Conservation (phyloP, 345 rosid species). For the Citropsis articulata region DNA sequence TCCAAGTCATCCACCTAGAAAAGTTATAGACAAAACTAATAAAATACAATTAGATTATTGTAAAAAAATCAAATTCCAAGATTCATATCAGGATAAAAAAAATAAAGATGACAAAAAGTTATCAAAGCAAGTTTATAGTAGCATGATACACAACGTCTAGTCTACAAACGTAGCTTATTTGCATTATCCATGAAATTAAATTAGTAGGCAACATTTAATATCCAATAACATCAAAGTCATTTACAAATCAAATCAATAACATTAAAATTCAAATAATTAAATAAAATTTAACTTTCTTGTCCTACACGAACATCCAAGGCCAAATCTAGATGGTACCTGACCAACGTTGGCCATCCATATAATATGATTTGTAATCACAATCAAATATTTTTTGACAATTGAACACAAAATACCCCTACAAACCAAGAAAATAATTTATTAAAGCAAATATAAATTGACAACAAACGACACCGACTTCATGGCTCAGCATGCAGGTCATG, state of each 20-base stretch:
- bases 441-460: neutral
- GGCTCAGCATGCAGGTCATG: neutral
- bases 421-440: constrained; percentile 9
- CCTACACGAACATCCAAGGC: neutral
- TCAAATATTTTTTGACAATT: constrained; percentile 51
- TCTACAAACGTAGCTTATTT: neutral
- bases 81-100: neutral
- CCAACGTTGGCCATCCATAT: constrained; percentile 68
- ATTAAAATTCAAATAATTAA: too few relatives aligned
- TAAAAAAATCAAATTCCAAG: neutral
- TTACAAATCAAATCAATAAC: neutral
- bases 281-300: neutral
- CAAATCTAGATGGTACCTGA: constrained; percentile 3
- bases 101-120: neutral
- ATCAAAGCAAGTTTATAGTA: neutral
- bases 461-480: neutral
- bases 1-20: constrained; percentile 91
- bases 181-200: neutral
- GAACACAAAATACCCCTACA: constrained; percentile 48
- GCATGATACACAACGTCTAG: neutral
- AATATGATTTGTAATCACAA: constrained; percentile 43
- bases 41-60: constrained; percentile 9
- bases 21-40: constrained; percentile 12
- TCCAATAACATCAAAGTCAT: neutral
- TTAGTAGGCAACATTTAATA: neutral